Conservation (phyloP, 2,329 filamentous ascomycete species). For the Tricladium varicosporioides region DNA sequence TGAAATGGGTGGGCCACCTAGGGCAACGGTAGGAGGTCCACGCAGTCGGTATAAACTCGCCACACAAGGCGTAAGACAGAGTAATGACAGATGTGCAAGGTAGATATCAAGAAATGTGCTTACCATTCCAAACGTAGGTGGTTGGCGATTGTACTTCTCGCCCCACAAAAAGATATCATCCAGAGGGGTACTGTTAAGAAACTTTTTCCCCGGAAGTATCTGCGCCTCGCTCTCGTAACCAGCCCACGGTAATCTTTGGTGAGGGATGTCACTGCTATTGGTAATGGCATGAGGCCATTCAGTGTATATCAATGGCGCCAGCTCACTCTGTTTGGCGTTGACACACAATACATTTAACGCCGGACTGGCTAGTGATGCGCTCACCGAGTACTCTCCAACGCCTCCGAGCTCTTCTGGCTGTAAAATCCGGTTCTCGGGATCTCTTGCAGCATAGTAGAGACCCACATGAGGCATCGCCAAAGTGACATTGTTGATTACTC, state of each 20-base stretch:
- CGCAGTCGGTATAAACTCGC: no score
- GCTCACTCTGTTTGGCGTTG: slow-evolving; percentile 57
- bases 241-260: slow-evolving; percentile 2
- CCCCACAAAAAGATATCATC: slow-evolving; percentile 73
- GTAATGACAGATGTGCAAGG: no score
- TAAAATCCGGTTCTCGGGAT: slow-evolving; percentile 61
- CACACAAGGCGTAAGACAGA: no score
- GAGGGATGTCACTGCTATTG: slow-evolving; percentile 10
- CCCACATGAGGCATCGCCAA: slow-evolving; percentile 74
- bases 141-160: slow-evolving; percentile 45
- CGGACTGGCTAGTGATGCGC: slow-evolving; percentile 68
- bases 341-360: slow-evolving; percentile 71
- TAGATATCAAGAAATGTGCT: slow-evolving; percentile 39
- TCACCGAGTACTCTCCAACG: slow-evolving; percentile 65
- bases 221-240: slow-evolving; percentile 43
- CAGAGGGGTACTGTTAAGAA: slow-evolving; percentile 56
- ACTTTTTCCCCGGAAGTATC: slow-evolving; percentile 34
- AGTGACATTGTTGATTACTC: slow-evolving; percentile 73
- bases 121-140: slow-evolving; percentile 51
- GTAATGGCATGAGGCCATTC: slow-evolving; percentile 50
- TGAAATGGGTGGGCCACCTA: no score
- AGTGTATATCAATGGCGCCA: slow-evolving; percentile 63
- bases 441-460: slow-evolving; percentile 61
- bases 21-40: no score
- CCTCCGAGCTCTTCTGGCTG: slow-evolving; percentile 66